Percentiles rank a stretch among this genome's conserved stretches.
These are phyloP conservation scores for Penicillium sp. DNA, from an alignment of 2,329 filamentous ascomycete species.

Conservation along the genomic window DNA sequence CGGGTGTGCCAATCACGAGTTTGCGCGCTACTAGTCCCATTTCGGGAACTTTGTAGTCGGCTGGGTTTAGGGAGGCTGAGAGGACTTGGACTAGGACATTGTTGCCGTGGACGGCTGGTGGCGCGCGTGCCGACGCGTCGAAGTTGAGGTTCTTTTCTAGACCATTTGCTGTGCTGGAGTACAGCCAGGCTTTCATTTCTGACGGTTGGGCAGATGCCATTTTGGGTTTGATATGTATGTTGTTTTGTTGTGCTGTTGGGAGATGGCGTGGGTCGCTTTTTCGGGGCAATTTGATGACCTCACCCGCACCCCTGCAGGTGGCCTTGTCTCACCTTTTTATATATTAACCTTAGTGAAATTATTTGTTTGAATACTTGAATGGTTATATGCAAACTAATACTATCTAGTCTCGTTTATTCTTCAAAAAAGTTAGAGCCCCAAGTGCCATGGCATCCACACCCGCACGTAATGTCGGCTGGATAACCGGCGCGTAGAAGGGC, in stretches of 20 bases:
- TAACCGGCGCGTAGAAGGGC: constrained; percentile 55
- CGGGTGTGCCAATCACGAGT: constrained; percentile 36
- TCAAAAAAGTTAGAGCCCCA: constrained; percentile 46
- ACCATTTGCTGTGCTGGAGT: constrained; percentile 43
- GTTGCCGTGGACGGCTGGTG: constrained; percentile 37
- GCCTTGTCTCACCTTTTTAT: neutral
- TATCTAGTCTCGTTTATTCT: neutral
- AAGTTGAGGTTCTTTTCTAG: constrained; percentile 55
- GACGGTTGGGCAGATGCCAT: constrained; percentile 19
- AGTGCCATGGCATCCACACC: constrained; percentile 52
- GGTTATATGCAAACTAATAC: neutral
- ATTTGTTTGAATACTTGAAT: neutral
- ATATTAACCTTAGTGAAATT: neutral
- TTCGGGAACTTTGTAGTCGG: constrained; percentile 61
- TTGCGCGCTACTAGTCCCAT: constrained; percentile 41
- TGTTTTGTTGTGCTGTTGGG: neutral
- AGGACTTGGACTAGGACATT: constrained; percentile 55
- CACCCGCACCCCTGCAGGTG: neutral
- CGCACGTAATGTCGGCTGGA: constrained; percentile 54
- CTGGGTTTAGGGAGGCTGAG: constrained; percentile 55
- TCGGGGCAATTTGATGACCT: neutral
- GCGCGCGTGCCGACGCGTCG: constrained; percentile 41
- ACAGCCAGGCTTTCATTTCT: constrained; percentile 59
- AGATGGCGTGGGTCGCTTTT: neutral
- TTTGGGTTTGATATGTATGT: neutral